Evolutionary conservation across 176 grass and related monocot genomes (phyloP).

Genomic region (Microstegium vimineum): DNA sequence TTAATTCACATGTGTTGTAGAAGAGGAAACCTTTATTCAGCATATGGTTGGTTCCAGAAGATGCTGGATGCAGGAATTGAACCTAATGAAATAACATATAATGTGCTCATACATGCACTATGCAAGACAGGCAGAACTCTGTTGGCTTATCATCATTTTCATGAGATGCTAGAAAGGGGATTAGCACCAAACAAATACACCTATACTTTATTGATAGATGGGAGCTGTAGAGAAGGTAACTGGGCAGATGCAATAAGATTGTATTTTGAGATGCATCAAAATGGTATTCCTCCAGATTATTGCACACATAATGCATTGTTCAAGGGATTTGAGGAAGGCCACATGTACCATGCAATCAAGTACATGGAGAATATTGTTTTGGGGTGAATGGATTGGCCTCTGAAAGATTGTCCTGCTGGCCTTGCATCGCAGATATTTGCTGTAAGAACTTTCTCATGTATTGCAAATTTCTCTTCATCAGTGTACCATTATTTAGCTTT

Average conservation of each 20-base stretch:
- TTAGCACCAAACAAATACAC: constrained; percentile 57
- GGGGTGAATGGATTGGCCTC: constrained; percentile 26
- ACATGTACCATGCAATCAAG: constrained; percentile 31
- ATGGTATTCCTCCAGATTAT: constrained; percentile 57
- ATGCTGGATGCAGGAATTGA: constrained; percentile 39
- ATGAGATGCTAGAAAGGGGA: constrained; percentile 52
- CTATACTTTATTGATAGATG: constrained; percentile 67
- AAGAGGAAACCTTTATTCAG: constrained; percentile 42
- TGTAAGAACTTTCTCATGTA: constrained; percentile 28
- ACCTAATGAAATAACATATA: constrained; percentile 64
- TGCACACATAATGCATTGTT: constrained; percentile 52
- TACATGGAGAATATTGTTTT: constrained; percentile 79
- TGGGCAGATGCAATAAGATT: constrained; percentile 48
- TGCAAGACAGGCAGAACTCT: constrained; percentile 45
- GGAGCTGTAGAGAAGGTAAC: constrained; percentile 48
- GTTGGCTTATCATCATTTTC: constrained; percentile 53
- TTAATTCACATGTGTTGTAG: constrained; percentile 56
- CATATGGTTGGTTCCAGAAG: constrained; percentile 47
- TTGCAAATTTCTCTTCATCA: constrained; percentile 24
- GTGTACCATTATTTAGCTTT: constrained; percentile 3
- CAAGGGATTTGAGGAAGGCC: constrained; percentile 56
- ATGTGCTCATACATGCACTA: constrained; percentile 61
- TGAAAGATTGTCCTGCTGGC: constrained; percentile 21
- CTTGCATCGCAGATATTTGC: not conserved
- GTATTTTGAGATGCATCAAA: constrained; percentile 70